phyloP scores from a whole-genome alignment of 441 rosid species.

The Populus hybrid region DNA sequence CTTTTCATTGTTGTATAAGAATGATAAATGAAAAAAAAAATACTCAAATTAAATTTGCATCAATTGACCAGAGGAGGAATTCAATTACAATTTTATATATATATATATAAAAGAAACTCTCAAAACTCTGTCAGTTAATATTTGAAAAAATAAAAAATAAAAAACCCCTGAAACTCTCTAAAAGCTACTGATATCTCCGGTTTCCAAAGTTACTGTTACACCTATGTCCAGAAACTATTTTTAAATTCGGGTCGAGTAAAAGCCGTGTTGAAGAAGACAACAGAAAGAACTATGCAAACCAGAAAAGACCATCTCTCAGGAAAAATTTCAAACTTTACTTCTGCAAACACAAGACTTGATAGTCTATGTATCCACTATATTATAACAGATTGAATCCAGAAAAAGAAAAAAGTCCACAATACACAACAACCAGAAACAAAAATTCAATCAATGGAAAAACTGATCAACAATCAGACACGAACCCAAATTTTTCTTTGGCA shows the following conservation, averaged over 20 bases:
- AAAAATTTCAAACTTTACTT: not conserved
- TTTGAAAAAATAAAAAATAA: not conserved
- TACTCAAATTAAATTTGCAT: not conserved
- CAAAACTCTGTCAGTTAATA: not conserved
- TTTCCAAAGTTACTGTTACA: not conserved
- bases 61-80: not conserved
- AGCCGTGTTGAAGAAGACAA: conserved; percentile 2
- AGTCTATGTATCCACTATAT: not conserved
- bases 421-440: not conserved
- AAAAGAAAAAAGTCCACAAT: not conserved
- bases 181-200: not conserved
- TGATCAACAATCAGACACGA: conserved; percentile 1
- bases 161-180: not conserved
- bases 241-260: not conserved
- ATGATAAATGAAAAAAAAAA: not conserved
- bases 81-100: not conserved
- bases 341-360: not conserved
- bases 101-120: not conserved
- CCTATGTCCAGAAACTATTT: not conserved
- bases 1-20: not conserved
- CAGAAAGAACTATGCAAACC: not conserved
- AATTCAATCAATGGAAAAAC: not conserved
- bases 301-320: not conserved
- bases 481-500: not conserved
- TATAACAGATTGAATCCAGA: not conserved